Percentiles rank a stretch among this genome's conserved stretches.
phyloP scores from a whole-genome alignment of 495 filamentous ascomycete genomes.

The Gamarada debralockiae region DNA sequence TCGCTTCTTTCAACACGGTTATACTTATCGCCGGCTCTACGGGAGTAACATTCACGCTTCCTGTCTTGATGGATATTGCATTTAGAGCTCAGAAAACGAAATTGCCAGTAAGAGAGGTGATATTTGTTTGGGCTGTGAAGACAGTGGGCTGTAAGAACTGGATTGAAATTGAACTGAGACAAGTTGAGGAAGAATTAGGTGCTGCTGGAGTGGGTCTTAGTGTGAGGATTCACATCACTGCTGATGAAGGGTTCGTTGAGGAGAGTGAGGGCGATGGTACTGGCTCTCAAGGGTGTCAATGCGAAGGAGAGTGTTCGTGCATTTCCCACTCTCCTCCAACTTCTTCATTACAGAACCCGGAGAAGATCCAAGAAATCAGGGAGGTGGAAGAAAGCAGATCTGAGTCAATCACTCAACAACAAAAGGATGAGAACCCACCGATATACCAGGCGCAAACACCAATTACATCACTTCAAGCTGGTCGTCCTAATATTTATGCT shows the following conservation, averaged over 20 bases:
- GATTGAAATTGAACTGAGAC: not conserved
- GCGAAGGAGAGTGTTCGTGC: too few species aligned
- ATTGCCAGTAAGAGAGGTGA: not conserved
- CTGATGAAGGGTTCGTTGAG: not conserved
- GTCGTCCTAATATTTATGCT: too few species aligned
- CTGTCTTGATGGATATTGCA: not conserved
- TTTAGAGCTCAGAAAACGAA: not conserved
- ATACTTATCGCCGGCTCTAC: slow-evolving; percentile 11
- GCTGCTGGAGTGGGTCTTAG: not conserved
- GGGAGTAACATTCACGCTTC: slow-evolving; percentile 9
- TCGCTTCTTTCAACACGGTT: not conserved
- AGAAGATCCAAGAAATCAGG: too few species aligned
- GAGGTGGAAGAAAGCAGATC: too few species aligned
- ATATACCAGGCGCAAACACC: too few species aligned
- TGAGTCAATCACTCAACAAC: too few species aligned
- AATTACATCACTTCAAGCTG: too few species aligned
- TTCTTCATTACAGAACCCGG: too few species aligned
- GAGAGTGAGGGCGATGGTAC: too few species aligned
- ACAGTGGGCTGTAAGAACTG: not conserved
- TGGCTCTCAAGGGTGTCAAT: too few species aligned
- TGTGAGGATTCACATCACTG: not conserved
- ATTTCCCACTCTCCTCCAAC: too few species aligned
- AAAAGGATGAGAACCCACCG: too few species aligned
- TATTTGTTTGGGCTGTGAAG: slow-evolving; percentile 10
- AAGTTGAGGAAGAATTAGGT: not conserved